Conservation (phyloP, 495 filamentous ascomycete genomes). For the Penicillium roqueforti region DNA sequence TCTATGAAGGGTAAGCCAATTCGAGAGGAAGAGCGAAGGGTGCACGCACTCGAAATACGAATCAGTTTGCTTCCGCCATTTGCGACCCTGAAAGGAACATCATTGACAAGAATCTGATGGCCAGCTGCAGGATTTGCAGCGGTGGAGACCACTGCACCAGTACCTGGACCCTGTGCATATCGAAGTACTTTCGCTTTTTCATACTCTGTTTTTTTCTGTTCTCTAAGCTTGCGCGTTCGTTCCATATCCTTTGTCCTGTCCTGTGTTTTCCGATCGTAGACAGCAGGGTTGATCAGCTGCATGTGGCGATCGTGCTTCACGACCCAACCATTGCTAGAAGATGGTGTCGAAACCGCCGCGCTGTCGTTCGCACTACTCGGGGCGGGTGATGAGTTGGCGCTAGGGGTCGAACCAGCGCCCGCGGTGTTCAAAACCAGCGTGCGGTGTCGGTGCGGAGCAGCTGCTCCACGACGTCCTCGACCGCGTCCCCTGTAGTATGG, state of each 20-base stretch:
- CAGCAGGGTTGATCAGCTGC: slow-evolving; percentile 80
- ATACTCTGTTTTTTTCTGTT: slow-evolving; percentile 53
- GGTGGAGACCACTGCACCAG: slow-evolving; percentile 31
- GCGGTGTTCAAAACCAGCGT: slow-evolving; percentile 68
- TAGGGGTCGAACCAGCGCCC: slow-evolving; percentile 18
- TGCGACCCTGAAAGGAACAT: slow-evolving; percentile 68
- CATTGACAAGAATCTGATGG: slow-evolving; percentile 71
- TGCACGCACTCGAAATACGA: slow-evolving; percentile 62
- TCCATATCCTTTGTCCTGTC: slow-evolving; percentile 71
- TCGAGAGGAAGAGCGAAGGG: slow-evolving; percentile 11
- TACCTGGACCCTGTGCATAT: slow-evolving; percentile 43
- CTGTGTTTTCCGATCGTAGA: slow-evolving; percentile 73
- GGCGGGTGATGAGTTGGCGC: slow-evolving; percentile 30
- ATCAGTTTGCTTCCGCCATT: slow-evolving; percentile 83
- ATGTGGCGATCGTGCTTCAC: slow-evolving; percentile 78
- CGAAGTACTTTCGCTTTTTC: slow-evolving; percentile 56
- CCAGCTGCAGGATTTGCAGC: slow-evolving; percentile 29
- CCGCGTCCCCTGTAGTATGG: slow-evolving; percentile 45
- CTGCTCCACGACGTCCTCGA: slow-evolving; percentile 38
- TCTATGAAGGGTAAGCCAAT: slow-evolving; percentile 51
- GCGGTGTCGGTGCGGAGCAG: slow-evolving; percentile 58
- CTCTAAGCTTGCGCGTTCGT: slow-evolving; percentile 59
- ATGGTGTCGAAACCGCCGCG: slow-evolving; percentile 24
- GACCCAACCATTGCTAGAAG: slow-evolving; percentile 58
- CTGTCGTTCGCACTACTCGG: slow-evolving; percentile 35